Evolutionary conservation across 2,329 filamentous ascomycete genomes (phyloP), one percentile per base, ranked within the genome.

Genomic region (Verticillium klebahnii): DNA sequence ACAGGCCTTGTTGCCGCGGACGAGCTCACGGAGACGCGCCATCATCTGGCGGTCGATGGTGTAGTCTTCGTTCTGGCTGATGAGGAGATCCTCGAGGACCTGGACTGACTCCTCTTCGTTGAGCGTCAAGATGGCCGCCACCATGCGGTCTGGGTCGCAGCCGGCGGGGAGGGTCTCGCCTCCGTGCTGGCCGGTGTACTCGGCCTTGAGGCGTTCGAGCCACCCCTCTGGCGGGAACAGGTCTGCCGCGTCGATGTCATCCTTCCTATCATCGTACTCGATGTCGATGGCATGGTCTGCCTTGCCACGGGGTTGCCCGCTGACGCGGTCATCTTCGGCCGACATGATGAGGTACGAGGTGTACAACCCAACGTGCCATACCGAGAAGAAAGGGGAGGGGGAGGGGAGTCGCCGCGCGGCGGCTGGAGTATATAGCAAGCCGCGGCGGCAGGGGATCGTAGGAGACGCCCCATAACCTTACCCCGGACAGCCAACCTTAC

Each of bases 21-120:
- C 64, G 1, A 79, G 69, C n/a, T 67, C 67, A 60, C 68, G 65
- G 74, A 80, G 78, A 19, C 75, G 75, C n/a, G 71, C 71, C 29
- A 75, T 69, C 76, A 78, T 79, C 5, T 77, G 74, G 2, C 71
- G 66, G 0, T 77, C 77, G 45, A 80, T 79, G 65, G 79, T 78
- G 75, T 76, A 78, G 66, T 80, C 78, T 60, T 79, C 77, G 25
- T 69, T 67, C 63, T 78, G 75, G 64, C 78, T 79, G 19, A 70
- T 67, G 58, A 76, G 65, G 0, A 73, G 69, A 64, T 78, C 76
- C 2, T 67, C 60, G 9, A 80, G 63, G 57, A 79, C 78, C 31
- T 70, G 73, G 5, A 77, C 32, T 0, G 78, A 78, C 60, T 79
- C 76, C 32, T 78, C 77, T 68, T 77, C 75, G 54, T 68, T 69